A percentile compares a stretch with the other conserved stretches of the same genome.
Evolutionary conservation across 129 eudicot species (phyloP).

Genomic region (Lonicera japonica): DNA sequence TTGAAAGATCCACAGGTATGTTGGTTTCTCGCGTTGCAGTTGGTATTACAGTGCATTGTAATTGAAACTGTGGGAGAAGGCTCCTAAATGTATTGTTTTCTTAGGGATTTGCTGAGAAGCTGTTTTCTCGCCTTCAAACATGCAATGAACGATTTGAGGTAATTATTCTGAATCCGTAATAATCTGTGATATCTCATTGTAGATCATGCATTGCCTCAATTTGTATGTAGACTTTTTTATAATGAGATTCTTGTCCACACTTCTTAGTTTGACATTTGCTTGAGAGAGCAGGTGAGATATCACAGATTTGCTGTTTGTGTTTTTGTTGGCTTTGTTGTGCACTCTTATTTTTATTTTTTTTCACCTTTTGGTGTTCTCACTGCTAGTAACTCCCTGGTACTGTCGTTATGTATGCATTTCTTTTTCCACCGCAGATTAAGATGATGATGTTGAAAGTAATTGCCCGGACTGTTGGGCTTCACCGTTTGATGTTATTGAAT

Average conservation of each 20-base stretch:
- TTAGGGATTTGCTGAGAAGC: conserved; percentile 85
- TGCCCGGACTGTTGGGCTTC: conserved; percentile 91
- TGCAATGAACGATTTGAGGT: conserved; percentile 86
- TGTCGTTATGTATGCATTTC: neutral
- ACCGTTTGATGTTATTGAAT: conserved; percentile 57
- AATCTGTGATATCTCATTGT: neutral
- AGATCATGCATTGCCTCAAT: conserved; percentile 8
- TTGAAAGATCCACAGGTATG: conserved; percentile 85
- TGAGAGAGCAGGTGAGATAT: no score
- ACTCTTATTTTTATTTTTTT: neutral
- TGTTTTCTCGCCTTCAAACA: conserved; percentile 74
- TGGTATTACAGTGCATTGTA: neutral
- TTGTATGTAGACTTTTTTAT: neutral
- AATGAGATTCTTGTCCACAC: no score
- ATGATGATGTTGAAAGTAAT: conserved; percentile 91
- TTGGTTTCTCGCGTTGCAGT: neutral
- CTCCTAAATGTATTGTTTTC: conserved; percentile 9
- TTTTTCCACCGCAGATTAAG: conserved; percentile 44
- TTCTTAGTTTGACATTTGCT: no score
- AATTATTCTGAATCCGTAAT: conserved; percentile 1
- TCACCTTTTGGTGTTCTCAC: neutral
- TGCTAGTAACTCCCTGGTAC: neutral
- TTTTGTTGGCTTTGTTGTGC: no score
- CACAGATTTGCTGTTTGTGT: no score
- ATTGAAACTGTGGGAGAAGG: neutral